Evolutionary conservation across 164 flowering plant species (phyloP), one percentile per base, ranked within the genome.

Genomic region (Sedum album): DNA sequence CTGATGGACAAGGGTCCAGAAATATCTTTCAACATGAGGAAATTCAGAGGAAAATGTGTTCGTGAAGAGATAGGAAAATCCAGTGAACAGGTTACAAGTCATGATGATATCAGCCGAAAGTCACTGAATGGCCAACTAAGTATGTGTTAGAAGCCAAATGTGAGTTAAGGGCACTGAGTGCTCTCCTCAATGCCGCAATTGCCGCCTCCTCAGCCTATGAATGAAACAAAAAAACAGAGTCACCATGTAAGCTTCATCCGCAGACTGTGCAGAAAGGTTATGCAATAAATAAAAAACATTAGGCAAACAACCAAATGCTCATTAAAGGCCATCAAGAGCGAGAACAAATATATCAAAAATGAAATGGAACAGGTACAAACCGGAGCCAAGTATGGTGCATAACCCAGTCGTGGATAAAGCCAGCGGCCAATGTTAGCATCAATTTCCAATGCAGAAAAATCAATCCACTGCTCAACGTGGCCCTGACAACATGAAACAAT

Each of bases 1-100:
- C 60, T 94, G 97, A 77, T 91, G 86, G 48, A 85, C 93, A 88
- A 94, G 60, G 42, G 99, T 94, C 99, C 99, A 94, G 63, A 91
- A 91, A 80, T 94, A 94, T 66, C 98, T 86, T 80, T 94, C 98
- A 31, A 94, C 91, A 69, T 94, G 96, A 15, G 96, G 96, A 67
- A 87, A 90, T 62, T 86, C 97, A 0, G 88, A 84, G 21, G 96
- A 88, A 64, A 94, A 90, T 71, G 75, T 87, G 83, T 90, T 87
- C 4, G 86, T 85, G 85, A 90, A 44, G 66, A 88, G 6, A 1
- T 7, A 31, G 26, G 23, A 66, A 48, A 87, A 87, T 36, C 97
- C 99, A 41, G 70, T 0, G 41, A 20, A 57, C 74, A 94, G 72
- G 70, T 85, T 94, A 73, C 94, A 94, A 2, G 82, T 82, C 85